These are phyloP conservation scores for Vitellaria paradoxa DNA, from an alignment of 179 eudicot species.

Conservation along the genomic window DNA sequence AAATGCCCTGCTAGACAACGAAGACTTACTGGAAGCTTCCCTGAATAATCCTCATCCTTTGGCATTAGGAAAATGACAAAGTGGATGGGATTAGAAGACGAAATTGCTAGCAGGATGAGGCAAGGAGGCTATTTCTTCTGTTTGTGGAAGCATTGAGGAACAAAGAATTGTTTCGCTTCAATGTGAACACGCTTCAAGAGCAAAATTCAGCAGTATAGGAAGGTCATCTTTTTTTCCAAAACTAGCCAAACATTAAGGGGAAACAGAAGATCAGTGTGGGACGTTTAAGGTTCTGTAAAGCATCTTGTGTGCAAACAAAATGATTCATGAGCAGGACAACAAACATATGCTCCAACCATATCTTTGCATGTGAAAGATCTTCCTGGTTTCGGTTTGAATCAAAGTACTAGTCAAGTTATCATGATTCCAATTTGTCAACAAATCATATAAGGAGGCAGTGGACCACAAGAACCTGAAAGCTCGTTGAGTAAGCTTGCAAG, in stretches of 20 bases:
- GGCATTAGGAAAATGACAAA: conserved; percentile 12
- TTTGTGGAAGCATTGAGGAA: not conserved
- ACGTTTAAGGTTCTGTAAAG: not conserved
- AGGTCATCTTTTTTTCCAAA: not conserved
- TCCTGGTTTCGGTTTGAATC: not conserved
- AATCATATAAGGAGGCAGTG: not conserved
- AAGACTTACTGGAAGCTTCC: conserved; percentile 13
- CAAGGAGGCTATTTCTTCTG: not conserved
- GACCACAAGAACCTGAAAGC: not conserved
- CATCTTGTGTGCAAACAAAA: not conserved
- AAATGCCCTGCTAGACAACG: not conserved
- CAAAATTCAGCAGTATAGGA: not conserved
- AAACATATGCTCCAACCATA: not conserved
- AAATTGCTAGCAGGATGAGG: not conserved
- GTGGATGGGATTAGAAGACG: not conserved
- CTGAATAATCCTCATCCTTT: not conserved
- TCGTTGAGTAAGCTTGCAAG: not conserved
- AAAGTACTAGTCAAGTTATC: not conserved
- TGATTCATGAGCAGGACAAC: not conserved
- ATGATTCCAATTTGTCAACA: not conserved
- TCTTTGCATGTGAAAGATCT: not conserved
- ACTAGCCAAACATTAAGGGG: not conserved
- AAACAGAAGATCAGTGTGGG: not conserved
- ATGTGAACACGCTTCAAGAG: not conserved
- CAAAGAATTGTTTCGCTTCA: not conserved